Conservation (phyloP, 495 filamentous ascomycete species). For the Pseudomonodictys pantanalensis region DNA sequence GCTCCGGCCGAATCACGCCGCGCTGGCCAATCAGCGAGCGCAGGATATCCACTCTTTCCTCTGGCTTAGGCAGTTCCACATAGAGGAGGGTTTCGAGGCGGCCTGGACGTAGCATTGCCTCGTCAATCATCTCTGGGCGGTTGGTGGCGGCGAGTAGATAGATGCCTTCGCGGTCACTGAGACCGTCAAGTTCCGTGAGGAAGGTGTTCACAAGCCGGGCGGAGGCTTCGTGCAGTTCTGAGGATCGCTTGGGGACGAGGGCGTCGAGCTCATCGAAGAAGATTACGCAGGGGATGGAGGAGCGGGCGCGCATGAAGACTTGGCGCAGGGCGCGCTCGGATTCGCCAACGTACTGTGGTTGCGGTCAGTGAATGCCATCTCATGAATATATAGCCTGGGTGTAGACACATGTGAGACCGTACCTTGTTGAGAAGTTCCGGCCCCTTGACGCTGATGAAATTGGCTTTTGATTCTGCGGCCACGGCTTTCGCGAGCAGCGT, state of each 20-base stretch:
- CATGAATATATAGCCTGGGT: too few relatives aligned
- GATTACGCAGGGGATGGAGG: constrained; percentile 84
- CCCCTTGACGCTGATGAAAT: constrained; percentile 97
- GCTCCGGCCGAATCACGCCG: constrained; percentile 44
- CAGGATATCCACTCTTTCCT: constrained; percentile 83
- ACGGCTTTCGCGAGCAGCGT: constrained; percentile 95
- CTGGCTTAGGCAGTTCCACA: constrained; percentile 76
- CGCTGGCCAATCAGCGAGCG: constrained; percentile 70
- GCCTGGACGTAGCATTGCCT: constrained; percentile 89
- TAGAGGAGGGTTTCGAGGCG: constrained; percentile 86
- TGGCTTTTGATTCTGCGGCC: constrained; percentile 90
- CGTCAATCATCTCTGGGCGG: constrained; percentile 92
- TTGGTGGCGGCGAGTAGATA: constrained; percentile 97
- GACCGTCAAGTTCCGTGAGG: constrained; percentile 92
- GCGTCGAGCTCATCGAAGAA: constrained; percentile 99
- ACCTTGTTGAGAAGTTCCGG: constrained; percentile 86
- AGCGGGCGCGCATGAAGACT: constrained; percentile 84
- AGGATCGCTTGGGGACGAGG: constrained; percentile 79
- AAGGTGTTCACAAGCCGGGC: constrained; percentile 92
- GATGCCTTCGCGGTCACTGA: constrained; percentile 76
- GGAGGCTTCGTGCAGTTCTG: constrained; percentile 75
- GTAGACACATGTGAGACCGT: neutral
- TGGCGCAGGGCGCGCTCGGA: constrained; percentile 89
- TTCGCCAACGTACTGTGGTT: constrained; percentile 74
- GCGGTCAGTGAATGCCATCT: neutral